A percentile compares a stretch with the other conserved stretches of the same genome.
These are phyloP conservation scores for Ascodesmis nigricans DNA, from an alignment of 495 filamentous ascomycete species.

Conservation along the genomic window DNA sequence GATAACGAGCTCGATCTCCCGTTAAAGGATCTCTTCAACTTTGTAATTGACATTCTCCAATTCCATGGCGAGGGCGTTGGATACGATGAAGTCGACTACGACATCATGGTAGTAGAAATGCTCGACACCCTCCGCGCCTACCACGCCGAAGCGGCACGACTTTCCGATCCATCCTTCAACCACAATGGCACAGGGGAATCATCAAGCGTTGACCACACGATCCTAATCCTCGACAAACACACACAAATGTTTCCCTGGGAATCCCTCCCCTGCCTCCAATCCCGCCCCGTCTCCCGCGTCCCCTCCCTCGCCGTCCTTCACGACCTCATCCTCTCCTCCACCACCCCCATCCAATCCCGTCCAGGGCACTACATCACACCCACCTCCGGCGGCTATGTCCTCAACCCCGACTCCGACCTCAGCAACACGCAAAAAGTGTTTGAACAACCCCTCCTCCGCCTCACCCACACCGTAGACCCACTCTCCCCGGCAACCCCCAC, in stretches of 20 bases:
- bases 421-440: conserved; percentile 57
- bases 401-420: conserved; percentile 72
- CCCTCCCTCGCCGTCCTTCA: conserved; percentile 64
- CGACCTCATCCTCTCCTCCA: conserved; percentile 33
- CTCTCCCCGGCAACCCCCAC: conserved; percentile 13
- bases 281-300: conserved; percentile 60
- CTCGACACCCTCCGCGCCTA: conserved; percentile 60
- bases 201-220: conserved; percentile 45
- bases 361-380: conserved; percentile 35
- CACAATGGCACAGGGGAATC: no score
- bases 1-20: conserved; percentile 53
- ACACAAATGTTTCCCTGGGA: conserved; percentile 91
- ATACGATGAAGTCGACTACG: conserved; percentile 94
- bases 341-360: conserved; percentile 3
- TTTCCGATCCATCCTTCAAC: no score
- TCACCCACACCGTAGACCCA: no score
- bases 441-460: conserved; percentile 31
- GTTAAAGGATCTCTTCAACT: conserved; percentile 75
- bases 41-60: conserved; percentile 87
- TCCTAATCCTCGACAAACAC: conserved; percentile 79
- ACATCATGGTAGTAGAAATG: conserved; percentile 62
- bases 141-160: conserved; percentile 40
- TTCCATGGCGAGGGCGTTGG: conserved; percentile 93
- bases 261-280: conserved; percentile 64
- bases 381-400: conserved; percentile 51